Evolutionary conservation across 352 stramenopile genomes (phyloP).

Genomic region (Pythium periplocum): DNA sequence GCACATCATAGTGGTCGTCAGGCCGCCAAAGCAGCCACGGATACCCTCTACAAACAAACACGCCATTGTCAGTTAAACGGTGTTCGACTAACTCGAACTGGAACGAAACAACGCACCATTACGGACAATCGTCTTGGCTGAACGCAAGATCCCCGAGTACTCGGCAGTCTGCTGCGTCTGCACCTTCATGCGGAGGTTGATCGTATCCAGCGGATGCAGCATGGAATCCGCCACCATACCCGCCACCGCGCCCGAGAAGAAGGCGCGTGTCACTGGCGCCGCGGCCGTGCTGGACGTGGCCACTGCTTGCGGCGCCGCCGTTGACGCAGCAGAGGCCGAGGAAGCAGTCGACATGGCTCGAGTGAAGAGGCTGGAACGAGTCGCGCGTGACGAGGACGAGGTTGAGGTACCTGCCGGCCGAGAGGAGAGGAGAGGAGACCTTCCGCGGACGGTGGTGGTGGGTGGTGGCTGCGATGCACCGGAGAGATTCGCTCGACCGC

Average conservation of each 20-base stretch:
- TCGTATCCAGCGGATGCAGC: constrained; percentile 73
- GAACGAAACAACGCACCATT: constrained; percentile 23
- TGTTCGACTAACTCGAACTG: not conserved
- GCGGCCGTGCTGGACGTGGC: constrained; percentile 10
- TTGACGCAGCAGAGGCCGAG: not conserved
- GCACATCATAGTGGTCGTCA: constrained; percentile 67
- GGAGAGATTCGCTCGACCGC: too few species aligned
- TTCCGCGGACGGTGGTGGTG: too few species aligned
- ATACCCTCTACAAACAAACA: constrained; percentile 36
- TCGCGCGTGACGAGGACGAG: too few species aligned
- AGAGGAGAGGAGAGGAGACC: too few species aligned
- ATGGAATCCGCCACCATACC: constrained; percentile 73
- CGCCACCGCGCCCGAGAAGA: constrained; percentile 65
- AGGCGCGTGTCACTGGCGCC: constrained; percentile 48
- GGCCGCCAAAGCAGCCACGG: constrained; percentile 63
- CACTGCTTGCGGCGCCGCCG: constrained; percentile 6
- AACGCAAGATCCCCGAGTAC: constrained; percentile 59
- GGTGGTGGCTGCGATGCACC: too few species aligned
- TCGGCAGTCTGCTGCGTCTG: constrained; percentile 43
- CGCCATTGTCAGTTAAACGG: constrained; percentile 1
- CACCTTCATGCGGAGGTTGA: constrained; percentile 84
- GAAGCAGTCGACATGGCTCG: not conserved
- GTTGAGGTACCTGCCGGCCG: too few species aligned
- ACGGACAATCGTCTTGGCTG: constrained; percentile 54
- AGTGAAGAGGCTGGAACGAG: too few species aligned